Evolutionary conservation across 768 basidiomycete genomes (phyloP), one percentile per base, ranked within the genome.

Genomic region (Mycena latifolia): DNA sequence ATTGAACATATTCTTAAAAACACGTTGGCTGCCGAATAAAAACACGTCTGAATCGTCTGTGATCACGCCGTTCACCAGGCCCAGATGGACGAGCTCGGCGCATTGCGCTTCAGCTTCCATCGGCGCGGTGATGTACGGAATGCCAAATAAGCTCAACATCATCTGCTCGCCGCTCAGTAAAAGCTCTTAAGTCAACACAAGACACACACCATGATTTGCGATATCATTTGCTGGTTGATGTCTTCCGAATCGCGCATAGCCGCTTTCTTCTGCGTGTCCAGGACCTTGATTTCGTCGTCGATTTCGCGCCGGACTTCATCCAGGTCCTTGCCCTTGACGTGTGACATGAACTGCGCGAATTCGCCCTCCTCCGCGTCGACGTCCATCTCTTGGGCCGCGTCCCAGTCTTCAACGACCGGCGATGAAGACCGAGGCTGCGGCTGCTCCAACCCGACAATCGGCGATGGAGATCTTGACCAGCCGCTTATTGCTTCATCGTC

Each of bases 91-190:
- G 11, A 99, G 89, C 70, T 94, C 91, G 0, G 98, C 97, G 74
- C 98, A 99, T 77, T 99, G 98, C 0, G 98, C 98, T 78, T 99
- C 98, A 46, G 98, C 98, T 83, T 99, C 98, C 95, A 97, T 97
- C 2, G 98, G 98, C 2, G 98, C 98, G 5, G 96, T 98, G 72
- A 99, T 94, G 73, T 97, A 99, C 3, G 98, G 98, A 59, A 99
- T 98, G 15, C 98, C 98, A 71, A 98, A 98, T 22, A 98, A 84
- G 41, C 94, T 89, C 18, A 99, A 80, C 87, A 99, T 90, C 53
- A 90, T 87, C 96, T 98, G 69, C 20, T 20, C 39, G 20, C 35
- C 47, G 37, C 20, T 50, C 54, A 45, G 69, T 2, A 33, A 55
- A 37, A 20, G 41, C 28, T 45, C 29, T 37, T 27, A 48, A 63